Evolutionary conservation across 768 basidiomycete species (phyloP), one percentile per base, ranked within the genome.

Genomic region (Cystobasidium onofrii): DNA sequence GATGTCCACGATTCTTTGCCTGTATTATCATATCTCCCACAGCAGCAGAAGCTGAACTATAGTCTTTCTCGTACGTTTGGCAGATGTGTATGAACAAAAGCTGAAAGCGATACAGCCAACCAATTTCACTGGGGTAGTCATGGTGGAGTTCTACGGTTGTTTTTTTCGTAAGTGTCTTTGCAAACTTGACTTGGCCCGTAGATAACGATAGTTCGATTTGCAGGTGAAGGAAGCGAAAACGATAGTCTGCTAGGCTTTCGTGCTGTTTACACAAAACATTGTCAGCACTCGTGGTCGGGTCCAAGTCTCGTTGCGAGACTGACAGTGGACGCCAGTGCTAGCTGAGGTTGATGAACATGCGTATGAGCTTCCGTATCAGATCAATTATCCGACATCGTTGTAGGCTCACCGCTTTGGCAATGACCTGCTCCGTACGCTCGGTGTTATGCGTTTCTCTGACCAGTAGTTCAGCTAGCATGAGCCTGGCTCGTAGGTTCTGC

Each of bases 391-490:
- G 54, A 55, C 10, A 60, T 27, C 4, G 64, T 44, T 27, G 33
- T 9, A 36, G 3, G 61, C 69, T n/a, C 31, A 71, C 69, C 10
- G 46, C 69, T 33, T 60, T 55, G 13, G 33, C n/a, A 23, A 71
- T 36, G 4, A 57, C 33, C 54, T 34, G 12, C 27, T 60, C 69
- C 1, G 54, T 39, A 15, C 39, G 50, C 20, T 46, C 44, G 12
- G 25, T 18, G 31, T 31, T 52, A 18, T 71, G 20, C 36, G 69
- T 71, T 33, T 71, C 69, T 15, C 69, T 46, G 3, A 39, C 55
- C 18, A 71, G 55, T 13, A 71, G 50, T 36, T 71, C 69, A n/a
- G 69, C 69, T 54, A 71, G 69, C 69, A 71, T 71, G 13, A 55
- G 50, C 13, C 29, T 4, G 4, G 69, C 69, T 34, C 55, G 50